Evolutionary conservation across 306 rosid genomes (phyloP).

Genomic region (Phaseolus lunatus): DNA sequence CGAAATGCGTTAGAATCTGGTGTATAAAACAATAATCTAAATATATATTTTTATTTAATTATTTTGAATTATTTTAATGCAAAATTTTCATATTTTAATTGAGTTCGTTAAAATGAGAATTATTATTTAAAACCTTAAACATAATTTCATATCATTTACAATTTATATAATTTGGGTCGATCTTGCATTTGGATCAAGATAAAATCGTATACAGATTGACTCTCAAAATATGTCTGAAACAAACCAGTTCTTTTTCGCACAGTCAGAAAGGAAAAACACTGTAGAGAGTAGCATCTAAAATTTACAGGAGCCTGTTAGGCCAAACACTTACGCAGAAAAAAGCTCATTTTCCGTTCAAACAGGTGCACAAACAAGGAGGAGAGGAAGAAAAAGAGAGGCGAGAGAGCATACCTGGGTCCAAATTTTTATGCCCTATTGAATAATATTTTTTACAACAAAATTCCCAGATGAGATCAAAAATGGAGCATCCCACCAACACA

Average conservation of each 20-base stretch:
- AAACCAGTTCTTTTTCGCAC: neutral
- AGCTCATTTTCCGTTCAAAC: neutral
- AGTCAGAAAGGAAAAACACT: neutral
- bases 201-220: neutral
- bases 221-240: neutral
- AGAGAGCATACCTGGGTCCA: neutral
- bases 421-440: neutral
- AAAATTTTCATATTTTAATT: no score
- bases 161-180: neutral
- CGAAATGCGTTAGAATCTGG: no score
- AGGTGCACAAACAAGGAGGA: neutral
- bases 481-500: conserved; percentile 29
- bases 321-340: neutral
- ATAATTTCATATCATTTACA: no score
- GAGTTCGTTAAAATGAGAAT: no score
- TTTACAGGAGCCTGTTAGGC: neutral
- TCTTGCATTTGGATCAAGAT: neutral
- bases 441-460: conserved; percentile 27
- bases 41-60: no score
- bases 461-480: conserved; percentile 32
- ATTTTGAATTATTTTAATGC: no score
- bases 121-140: no score
- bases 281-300: neutral
- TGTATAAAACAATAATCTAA: no score
- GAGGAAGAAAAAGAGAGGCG: neutral